Percentiles rank a stretch among this genome's conserved stretches.
Evolutionary conservation across 352 stramenopile species (phyloP).

Genomic region (Globisporangium canariense): DNA sequence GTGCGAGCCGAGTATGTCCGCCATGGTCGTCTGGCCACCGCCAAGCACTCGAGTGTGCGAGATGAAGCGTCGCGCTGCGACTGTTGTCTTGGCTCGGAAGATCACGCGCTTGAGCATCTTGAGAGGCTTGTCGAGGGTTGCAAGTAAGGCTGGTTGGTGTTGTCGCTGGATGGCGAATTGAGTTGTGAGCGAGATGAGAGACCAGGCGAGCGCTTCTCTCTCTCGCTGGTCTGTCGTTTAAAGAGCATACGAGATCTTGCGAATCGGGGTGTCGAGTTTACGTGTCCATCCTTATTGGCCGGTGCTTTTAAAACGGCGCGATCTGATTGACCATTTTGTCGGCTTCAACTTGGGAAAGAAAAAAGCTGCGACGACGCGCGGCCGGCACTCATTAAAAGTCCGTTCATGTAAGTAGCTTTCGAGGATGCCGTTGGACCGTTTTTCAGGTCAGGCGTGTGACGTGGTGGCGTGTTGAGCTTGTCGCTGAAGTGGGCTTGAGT

Average conservation of each 20-base stretch:
- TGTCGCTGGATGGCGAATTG: slow-evolving; percentile 3
- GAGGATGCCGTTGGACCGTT: too few relatives aligned
- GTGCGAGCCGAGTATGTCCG: slow-evolving; percentile 4
- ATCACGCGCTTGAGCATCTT: slow-evolving; percentile 13
- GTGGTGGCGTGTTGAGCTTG: too few relatives aligned
- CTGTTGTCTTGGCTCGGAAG: slow-evolving; percentile 2
- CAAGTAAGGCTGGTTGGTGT: neutral
- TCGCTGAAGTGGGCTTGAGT: too few relatives aligned
- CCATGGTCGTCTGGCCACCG: slow-evolving; percentile 16
- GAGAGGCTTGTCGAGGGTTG: neutral
- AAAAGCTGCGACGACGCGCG: too few relatives aligned
- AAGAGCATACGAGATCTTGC: too few relatives aligned
- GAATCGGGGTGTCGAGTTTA: neutral
- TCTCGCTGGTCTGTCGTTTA: too few relatives aligned
- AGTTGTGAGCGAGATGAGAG: slow-evolving; percentile 6
- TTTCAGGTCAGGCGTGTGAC: too few relatives aligned
- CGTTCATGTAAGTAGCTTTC: neutral
- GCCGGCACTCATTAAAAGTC: too few relatives aligned
- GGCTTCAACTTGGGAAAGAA: too few relatives aligned
- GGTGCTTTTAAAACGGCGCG: neutral
- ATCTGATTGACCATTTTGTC: neutral
- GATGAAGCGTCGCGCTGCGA: slow-evolving; percentile 10
- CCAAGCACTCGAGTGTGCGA: slow-evolving; percentile 1
- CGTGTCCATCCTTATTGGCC: neutral
- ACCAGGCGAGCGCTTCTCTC: too few relatives aligned